Conservation (phyloP, 139 green algal genomes). For the Micromonas commoda region DNA sequence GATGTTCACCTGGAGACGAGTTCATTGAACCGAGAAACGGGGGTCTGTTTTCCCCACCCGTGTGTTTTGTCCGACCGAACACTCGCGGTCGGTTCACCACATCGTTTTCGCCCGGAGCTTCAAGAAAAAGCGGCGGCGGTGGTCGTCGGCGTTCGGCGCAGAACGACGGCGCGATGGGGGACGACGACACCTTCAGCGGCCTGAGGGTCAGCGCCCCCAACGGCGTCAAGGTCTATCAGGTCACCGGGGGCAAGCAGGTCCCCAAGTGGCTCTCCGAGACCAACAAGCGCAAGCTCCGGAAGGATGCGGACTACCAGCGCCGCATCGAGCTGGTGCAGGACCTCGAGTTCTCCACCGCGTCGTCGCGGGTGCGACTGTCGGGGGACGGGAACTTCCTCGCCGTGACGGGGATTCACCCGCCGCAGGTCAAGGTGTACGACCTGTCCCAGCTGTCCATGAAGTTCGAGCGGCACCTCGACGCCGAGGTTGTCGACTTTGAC, state of each 20-base stretch:
- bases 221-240: slow-evolving; percentile 93
- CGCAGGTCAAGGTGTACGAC: slow-evolving; percentile 75
- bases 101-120: too few species aligned
- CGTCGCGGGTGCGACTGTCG: slow-evolving; percentile 75
- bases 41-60: too few species aligned
- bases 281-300: slow-evolving; percentile 60
- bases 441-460: slow-evolving; percentile 88
- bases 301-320: slow-evolving; percentile 56
- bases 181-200: slow-evolving; percentile 23
- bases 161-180: not conserved
- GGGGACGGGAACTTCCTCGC: slow-evolving; percentile 80
- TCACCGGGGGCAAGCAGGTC: slow-evolving; percentile 72
- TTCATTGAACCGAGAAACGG: too few species aligned
- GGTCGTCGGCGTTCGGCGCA: too few species aligned
- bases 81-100: too few species aligned
- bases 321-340: slow-evolving; percentile 78
- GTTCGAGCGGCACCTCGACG: slow-evolving; percentile 90
- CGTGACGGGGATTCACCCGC: slow-evolving; percentile 73
- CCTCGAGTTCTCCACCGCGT: slow-evolving; percentile 70
- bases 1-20: too few species aligned
- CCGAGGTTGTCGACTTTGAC: slow-evolving; percentile 90
- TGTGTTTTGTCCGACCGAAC: too few species aligned
- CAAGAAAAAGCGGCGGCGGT: too few species aligned
- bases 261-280: slow-evolving; percentile 79
- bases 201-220: slow-evolving; percentile 78